Base-by-base conservation (phyloP, 805 yeast species). In the Pichia ethanolica region DNA sequence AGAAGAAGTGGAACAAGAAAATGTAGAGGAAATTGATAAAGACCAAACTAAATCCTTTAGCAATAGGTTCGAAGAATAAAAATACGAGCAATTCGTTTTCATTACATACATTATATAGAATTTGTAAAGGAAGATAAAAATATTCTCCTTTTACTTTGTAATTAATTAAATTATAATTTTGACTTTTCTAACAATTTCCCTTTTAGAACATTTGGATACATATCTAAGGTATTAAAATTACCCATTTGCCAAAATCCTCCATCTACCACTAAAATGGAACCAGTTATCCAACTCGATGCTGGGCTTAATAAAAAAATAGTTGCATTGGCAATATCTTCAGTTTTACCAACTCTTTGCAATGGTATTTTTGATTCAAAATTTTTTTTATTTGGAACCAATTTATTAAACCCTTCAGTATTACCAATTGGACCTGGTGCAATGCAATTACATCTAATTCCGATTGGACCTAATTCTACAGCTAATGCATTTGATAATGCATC, bases 351-450 rank as follows among this genome's bases (percentile, higher is more conserved):
- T 63, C 86, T 73, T 61, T 79, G 86, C 53, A 82, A 62, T 1
- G 91, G 91, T 35, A 87, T 75, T 53, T 70, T 73, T 47, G 70
- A 62, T 2, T 66, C 61, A 34, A 80, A 60, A 5, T 72, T 66
- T 3, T 61, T 64, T 25, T 71, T 68, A 26, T 72, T 66, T 25
- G 76, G 60, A 60, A 74, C 66, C 52, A 91, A 74, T 54, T 95
- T 74, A 39, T 78, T 74, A 67, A 83, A 73, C 6, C 97, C 97
- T 67, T 90, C 97, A 6, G 97, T 91, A 26, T 81, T 86, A 5
- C 68, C 87, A 59, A 90, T 90, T 8, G 88, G 82, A 14, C 98
- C 97, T 0, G 98, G 98, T 3, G 97, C 97, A 57, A 90, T 78
- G 60, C 86, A 81, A 64, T 91, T 90, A 42, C 82, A 77, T 49